Evolutionary conservation across 1,139 yeast genomes (phyloP), one percentile per base, ranked within the genome.

Genomic region (Hemisphaericaspora lyxosophila): DNA sequence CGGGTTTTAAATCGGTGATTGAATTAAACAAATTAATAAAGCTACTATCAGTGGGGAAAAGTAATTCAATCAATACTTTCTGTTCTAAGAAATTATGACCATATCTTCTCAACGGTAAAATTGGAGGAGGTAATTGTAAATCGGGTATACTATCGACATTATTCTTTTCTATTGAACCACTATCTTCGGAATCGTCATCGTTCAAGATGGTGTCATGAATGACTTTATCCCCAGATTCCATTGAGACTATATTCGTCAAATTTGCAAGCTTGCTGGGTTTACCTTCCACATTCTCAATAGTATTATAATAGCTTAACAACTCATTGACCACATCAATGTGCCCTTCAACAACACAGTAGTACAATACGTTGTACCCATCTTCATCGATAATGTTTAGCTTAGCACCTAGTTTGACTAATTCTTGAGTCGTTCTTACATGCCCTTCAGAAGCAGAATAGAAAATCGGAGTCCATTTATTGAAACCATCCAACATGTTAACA

Each of bases 81-180:
- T 84, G 87, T 54, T 92, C 97, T 53, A 92, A 67, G 64, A 89
- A 92, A 60, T 89, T 92, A 63, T 92, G 98, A 7, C 98, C 98
- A 55, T 92, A 92, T 49, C 95, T 76, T 53, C 97, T 75, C 39
- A 92, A 68, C 0, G 98, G 98, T 35, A 92, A 79, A 38, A 92
- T 88, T 8, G 98, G 98, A 1, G 98, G 98, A 1, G 98, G 98
- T 40, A 92, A 70, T 25, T 89, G 80, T 41, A 92, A 73, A 51
- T 88, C 96, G 0, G 98, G 98, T 35, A 92, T 90, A 16, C 82
- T 75, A 50, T 87, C 95, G 24, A 30, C 45, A 35, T 54, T 54
- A 28, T 58, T 58, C 31, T 57, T 53, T 14, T 56, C 62, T 8
- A 53, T 39, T 20, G 58, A 53, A 4, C 62, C 67, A 38, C 71